Conservation (phyloP, 257 asterid species). For the Nicotiana tomentosiformis region DNA sequence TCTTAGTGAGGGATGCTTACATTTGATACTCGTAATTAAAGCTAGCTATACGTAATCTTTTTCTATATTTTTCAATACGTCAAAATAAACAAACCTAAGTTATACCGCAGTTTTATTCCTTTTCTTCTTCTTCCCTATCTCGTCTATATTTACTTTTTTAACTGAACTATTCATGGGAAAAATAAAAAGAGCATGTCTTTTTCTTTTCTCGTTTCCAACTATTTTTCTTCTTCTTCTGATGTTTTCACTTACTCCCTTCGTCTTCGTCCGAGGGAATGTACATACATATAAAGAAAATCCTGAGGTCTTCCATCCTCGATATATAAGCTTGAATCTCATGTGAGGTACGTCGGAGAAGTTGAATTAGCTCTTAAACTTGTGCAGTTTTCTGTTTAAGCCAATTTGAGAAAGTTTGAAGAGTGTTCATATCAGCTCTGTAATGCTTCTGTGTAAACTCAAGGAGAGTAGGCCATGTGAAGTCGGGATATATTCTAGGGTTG, state of each 20-base stretch:
- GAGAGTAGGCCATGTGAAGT: constrained; percentile 63
- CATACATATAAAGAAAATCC: not conserved
- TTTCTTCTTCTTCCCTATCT: not conserved
- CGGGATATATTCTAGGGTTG: constrained; percentile 71
- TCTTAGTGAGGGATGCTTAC: not conserved
- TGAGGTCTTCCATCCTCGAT: not conserved
- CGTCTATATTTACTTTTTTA: not conserved
- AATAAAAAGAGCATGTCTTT: not conserved
- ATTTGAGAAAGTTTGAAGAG: constrained; percentile 54
- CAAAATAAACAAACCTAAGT: not conserved
- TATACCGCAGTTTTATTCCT: not conserved
- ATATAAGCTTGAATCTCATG: not conserved
- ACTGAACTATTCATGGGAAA: not conserved
- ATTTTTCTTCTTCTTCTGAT: not conserved
- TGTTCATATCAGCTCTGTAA: constrained; percentile 89
- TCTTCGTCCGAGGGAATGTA: not conserved
- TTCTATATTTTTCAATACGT: not conserved
- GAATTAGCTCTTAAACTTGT: not conserved
- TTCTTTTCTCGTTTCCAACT: not conserved
- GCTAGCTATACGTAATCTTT: not conserved
- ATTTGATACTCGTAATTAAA: not conserved
- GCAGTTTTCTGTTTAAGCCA: constrained; percentile 37
- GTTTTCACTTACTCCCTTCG: not conserved
- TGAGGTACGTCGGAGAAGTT: no score
- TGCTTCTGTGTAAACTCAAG: constrained; percentile 88